Evolutionary conservation across 2,329 filamentous ascomycete species (phyloP), one percentile per base, ranked within the genome.

Genomic region (Sordariomycetes sp.): DNA sequence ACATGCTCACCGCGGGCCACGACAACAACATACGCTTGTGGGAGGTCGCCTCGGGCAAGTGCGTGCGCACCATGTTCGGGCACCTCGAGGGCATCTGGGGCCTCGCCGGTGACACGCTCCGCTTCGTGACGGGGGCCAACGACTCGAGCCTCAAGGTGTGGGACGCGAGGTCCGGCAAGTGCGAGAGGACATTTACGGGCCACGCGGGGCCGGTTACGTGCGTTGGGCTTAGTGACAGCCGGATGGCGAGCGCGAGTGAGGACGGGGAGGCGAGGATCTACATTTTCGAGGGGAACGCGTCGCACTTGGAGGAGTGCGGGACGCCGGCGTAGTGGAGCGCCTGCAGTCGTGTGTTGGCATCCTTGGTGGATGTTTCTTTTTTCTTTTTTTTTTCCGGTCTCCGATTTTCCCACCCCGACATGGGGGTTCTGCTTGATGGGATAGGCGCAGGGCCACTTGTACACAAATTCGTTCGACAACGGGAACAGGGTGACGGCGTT

Each of bases 51-150:
- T 87, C 87, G 0, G 90, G 89, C 42, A 82, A 83, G 61, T 96
- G 89, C 65, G 78, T 96, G 36, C 87, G 90, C 60, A 95, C 90
- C 35, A 95, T 96, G 76, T 99, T 97, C 67, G 94, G 94, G 0
- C 94, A 99, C 65, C 81, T 99, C 24, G 94, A 99, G 69, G 94
- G 94, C 35, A 87, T 99, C 22, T 99, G 94, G 94, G 87, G 89
- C 6, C 77, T 99, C 2, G 89, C 88, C 0, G 92, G 89, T 2
- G 92, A 97, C 70, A 91, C 87, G 1, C 74, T 97, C 22, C 84
- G 94, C 12, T 83, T 96, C 17, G 90, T 97, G 15, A 90, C 87
- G 20, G 92, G 91, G 0, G 88, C 89, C 12, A 90, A 97, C 69
- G 94, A 99, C 70, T 85, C 89, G 50, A 95, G 92, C 83, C 88